Conservation (phyloP, 2,329 filamentous ascomycete species). For the Fusarium liriodendri region DNA sequence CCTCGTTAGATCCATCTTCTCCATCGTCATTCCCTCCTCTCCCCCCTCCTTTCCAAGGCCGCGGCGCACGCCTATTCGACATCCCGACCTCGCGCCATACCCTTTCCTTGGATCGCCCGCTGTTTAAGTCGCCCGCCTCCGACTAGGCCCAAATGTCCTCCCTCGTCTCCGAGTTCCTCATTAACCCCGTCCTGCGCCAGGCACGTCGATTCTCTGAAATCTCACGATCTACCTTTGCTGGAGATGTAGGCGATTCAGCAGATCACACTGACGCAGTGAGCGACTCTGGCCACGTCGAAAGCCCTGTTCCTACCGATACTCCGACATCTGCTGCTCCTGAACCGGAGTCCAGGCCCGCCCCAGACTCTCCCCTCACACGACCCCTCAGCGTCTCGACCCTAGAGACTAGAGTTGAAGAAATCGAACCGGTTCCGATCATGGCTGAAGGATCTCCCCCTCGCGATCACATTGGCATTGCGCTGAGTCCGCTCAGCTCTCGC, state of each 20-base stretch:
- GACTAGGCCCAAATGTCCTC: constrained; percentile 63
- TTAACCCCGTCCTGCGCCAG: constrained; percentile 74
- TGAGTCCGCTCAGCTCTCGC: constrained; percentile 45
- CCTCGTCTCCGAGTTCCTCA: constrained; percentile 72
- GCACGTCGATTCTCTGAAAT: constrained; percentile 71
- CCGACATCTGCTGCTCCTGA: constrained; percentile 17
- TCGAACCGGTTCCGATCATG: constrained; percentile 30
- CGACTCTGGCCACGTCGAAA: constrained; percentile 29
- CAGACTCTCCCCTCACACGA: constrained; percentile 43
- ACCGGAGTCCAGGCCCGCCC: constrained; percentile 25
- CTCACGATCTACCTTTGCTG: constrained; percentile 53
- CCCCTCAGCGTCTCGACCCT: constrained; percentile 50
- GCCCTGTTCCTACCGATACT: constrained; percentile 24
- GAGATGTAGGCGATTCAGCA: constrained; percentile 48
- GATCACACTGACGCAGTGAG: constrained; percentile 37
- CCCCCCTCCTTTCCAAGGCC: constrained; percentile 7
- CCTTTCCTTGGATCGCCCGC: constrained; percentile 20
- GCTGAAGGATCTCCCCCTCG: constrained; percentile 40
- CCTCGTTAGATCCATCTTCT: constrained; percentile 10
- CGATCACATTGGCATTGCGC: constrained; percentile 49
- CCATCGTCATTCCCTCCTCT: not conserved
- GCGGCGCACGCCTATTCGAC: constrained; percentile 18
- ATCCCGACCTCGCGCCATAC: not conserved
- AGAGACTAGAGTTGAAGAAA: constrained; percentile 49
- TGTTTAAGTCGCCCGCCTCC: constrained; percentile 23